Conservation (phyloP, 768 basidiomycete species). For the Lactifluus pinguis region DNA sequence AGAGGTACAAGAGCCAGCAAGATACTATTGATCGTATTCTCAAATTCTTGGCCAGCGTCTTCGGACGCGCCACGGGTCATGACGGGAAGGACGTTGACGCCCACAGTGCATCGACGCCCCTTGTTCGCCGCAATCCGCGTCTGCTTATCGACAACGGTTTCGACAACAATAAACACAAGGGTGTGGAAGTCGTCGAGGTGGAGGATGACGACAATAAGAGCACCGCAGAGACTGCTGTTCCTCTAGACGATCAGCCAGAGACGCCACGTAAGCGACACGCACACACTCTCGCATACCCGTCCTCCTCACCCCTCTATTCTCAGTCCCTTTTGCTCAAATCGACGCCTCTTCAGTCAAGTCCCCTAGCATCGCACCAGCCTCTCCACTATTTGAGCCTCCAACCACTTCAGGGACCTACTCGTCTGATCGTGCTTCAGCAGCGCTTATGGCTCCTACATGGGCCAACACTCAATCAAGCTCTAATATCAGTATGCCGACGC, state of each 20-base stretch:
- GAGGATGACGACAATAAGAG: slow-evolving; percentile 34
- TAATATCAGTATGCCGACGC: background rate
- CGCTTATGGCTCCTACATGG: slow-evolving; percentile 1
- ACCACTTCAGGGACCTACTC: background rate
- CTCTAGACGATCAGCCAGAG: background rate
- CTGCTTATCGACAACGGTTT: slow-evolving; percentile 58
- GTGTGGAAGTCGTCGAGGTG: slow-evolving; percentile 28
- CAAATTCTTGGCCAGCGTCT: slow-evolving; percentile 89
- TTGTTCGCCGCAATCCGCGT: slow-evolving; percentile 44
- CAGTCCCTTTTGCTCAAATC: slow-evolving; percentile 16
- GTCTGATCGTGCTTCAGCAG: background rate
- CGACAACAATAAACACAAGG: slow-evolving; percentile 31
- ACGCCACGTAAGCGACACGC: background rate
- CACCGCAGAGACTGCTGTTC: slow-evolving; percentile 17
- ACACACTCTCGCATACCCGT: background rate
- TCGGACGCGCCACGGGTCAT: slow-evolving; percentile 43
- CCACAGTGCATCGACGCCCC: slow-evolving; percentile 27
- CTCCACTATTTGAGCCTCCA: background rate
- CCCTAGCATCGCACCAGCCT: background rate
- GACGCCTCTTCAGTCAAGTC: slow-evolving; percentile 13
- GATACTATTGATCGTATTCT: slow-evolving; percentile 95
- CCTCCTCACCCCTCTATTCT: background rate
- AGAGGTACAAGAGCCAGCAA: slow-evolving; percentile 83
- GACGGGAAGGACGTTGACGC: slow-evolving; percentile 31
- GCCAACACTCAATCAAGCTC: background rate